These are phyloP conservation scores for Penicillium polonicum DNA, from an alignment of 2,329 filamentous ascomycete species.

Conservation along the genomic window DNA sequence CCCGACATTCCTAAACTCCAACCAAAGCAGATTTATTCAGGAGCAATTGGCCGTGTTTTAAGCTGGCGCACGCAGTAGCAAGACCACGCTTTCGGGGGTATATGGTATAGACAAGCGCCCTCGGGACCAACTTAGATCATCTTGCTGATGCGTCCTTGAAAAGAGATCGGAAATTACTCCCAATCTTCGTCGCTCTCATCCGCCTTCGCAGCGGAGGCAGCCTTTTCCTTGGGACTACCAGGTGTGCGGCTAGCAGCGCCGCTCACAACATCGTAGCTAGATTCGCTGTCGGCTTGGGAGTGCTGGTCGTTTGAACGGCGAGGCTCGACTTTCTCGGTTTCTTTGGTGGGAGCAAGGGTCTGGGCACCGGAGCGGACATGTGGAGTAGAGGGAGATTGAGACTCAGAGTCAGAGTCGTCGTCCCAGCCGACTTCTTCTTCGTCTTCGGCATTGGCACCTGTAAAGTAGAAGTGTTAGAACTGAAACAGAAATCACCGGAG, in stretches of 20 bases:
- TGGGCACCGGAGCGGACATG: slow-evolving; percentile 42
- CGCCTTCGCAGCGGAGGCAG: slow-evolving; percentile 35
- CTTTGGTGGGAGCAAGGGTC: slow-evolving; percentile 30
- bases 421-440: slow-evolving; percentile 69
- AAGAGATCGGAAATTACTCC: slow-evolving; percentile 56
- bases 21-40: slow-evolving; percentile 8
- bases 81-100: not conserved
- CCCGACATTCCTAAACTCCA: slow-evolving; percentile 21
- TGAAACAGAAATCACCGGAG: not conserved
- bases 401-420: slow-evolving; percentile 67
- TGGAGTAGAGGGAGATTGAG: slow-evolving; percentile 44
- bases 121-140: not conserved
- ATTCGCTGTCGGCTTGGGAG: slow-evolving; percentile 88
- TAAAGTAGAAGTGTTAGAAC: slow-evolving; percentile 7
- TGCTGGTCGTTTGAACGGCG: slow-evolving; percentile 81
- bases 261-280: slow-evolving; percentile 92
- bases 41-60: not conserved
- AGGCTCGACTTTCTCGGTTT: slow-evolving; percentile 63
- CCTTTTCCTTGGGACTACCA: slow-evolving; percentile 59
- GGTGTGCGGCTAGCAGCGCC: slow-evolving; percentile 76
- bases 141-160: not conserved
- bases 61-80: not conserved
- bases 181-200: slow-evolving; percentile 73
- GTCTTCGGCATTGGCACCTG: slow-evolving; percentile 56
- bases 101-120: slow-evolving; percentile 7